Base-by-base conservation (phyloP, 2,329 filamentous ascomycete genomes). In the Xylariales sp. region DNA sequence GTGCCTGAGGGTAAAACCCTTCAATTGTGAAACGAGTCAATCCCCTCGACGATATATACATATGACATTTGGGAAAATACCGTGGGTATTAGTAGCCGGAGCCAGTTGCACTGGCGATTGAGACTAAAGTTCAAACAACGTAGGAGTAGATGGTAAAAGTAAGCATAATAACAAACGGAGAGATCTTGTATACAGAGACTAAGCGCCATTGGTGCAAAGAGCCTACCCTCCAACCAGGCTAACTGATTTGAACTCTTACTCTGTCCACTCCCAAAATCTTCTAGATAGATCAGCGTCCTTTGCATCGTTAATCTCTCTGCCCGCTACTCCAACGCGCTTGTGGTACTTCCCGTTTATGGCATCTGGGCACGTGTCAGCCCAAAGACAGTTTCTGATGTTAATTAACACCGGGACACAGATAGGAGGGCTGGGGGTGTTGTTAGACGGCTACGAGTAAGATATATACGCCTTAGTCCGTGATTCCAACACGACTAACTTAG, bases 331-430 rank as follows among this genome's bases (percentile, higher is more conserved):
- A 3, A 81, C 73, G 0, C 79, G 79, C 56, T 74, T 69, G 65
- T 81, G 81, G 63, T 78, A 80, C 59, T 60, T 72, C 1, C 80
- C 80, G 36, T 62, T 76, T 32, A 64, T 73, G 0, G 79, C 75
- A n/a, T 78, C 76, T 5, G 72, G 72, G 3, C 76, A 70, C n/a
- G 79, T 78, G 1, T 79, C 75, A 12, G 80, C 81, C 83, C 83
- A 84, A 3, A 84, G 74, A 73, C 83, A 81, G 63, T 81, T 83
- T 67, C 73, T 76, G 3, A 74, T 79, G 0, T 82, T 83, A 34
- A 70, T 63, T 8, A 55, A 48, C 14, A 68, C 56, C 10, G 65
- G 32, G 5, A 71, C 68, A 36, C 66, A 67, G 34, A 72, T 1
- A 69, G 34, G 1, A 43, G 62, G 18, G 62, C 54, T 1, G 71